These are phyloP conservation scores for Sphagnum fallax DNA, from an alignment of 228 moss, liverwort and hornwort genomes.

Conservation along the genomic window DNA sequence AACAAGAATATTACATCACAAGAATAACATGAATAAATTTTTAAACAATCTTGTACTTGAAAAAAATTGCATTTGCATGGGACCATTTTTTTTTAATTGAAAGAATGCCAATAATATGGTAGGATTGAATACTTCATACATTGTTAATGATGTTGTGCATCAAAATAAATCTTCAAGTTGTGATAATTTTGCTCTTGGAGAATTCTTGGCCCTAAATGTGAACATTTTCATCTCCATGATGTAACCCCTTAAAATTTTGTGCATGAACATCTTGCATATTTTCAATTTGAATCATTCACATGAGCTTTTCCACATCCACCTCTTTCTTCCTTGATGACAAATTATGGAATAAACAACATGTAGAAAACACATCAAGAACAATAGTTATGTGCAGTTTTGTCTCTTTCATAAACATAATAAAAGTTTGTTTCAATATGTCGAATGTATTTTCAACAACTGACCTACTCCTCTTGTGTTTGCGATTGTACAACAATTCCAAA, in stretches of 20 bases:
- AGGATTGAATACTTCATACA: too few species aligned
- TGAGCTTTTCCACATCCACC: not conserved
- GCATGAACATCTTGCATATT: not conserved
- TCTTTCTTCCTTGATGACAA: not conserved
- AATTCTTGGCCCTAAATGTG: not conserved
- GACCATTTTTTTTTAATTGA: not conserved
- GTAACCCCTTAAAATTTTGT: not conserved
- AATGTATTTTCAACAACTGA: not conserved
- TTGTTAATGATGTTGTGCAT: too few species aligned
- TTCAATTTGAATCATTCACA: not conserved
- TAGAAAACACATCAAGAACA: not conserved
- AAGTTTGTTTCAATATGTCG: not conserved
- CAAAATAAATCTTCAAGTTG: not conserved
- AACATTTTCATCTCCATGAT: not conserved
- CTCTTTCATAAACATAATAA: not conserved
- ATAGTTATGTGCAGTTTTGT: not conserved
- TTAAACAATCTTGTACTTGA: not conserved
- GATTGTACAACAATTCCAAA: not conserved
- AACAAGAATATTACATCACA: not conserved
- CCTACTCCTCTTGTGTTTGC: not conserved
- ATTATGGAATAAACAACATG: not conserved
- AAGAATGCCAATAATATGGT: not conserved
- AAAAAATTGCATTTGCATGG: not conserved
- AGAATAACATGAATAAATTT: not conserved
- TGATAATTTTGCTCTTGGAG: fast-evolving